phyloP scores from a whole-genome alignment of 2,329 filamentous ascomycete genomes.

The Neonectria coccinea region DNA sequence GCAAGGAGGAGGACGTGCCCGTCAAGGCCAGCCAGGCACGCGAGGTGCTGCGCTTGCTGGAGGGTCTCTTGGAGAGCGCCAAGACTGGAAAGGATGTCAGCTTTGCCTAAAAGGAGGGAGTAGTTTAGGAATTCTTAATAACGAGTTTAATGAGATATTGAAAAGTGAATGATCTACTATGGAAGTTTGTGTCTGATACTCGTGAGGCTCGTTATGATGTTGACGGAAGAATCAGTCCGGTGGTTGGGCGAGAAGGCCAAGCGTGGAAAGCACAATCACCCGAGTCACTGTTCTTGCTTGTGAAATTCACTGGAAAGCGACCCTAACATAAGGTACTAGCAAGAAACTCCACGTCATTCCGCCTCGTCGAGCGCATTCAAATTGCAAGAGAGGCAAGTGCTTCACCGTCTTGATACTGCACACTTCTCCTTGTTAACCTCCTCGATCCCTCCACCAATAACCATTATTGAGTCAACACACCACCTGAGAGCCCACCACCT shows the following conservation, averaged over 20 bases:
- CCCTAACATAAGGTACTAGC: too few species aligned
- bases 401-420: not conserved
- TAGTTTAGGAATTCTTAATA: constrained; percentile 10
- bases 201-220: not conserved
- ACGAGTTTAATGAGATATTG: constrained; percentile 25
- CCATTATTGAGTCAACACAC: not conserved
- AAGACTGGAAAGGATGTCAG: constrained; percentile 59
- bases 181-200: not conserved
- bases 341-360: too few species aligned
- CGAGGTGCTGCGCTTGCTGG: constrained; percentile 65
- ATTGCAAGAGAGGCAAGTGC: not conserved
- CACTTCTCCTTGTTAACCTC: not conserved
- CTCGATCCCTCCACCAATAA: not conserved
- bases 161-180: not conserved
- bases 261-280: not conserved
- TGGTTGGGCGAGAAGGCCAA: too few species aligned
- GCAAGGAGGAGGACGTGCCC: constrained; percentile 63
- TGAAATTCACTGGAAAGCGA: not conserved
- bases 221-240: not conserved
- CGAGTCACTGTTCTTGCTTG: not conserved
- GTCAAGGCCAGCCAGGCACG: constrained; percentile 65
- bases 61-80: constrained; percentile 64
- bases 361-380: too few species aligned
- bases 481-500: constrained; percentile 1
- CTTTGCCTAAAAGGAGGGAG: constrained; percentile 41